Base-by-base conservation (phyloP, 208 protist genomes). In the Leptomonas pyrrhocoris region DNA sequence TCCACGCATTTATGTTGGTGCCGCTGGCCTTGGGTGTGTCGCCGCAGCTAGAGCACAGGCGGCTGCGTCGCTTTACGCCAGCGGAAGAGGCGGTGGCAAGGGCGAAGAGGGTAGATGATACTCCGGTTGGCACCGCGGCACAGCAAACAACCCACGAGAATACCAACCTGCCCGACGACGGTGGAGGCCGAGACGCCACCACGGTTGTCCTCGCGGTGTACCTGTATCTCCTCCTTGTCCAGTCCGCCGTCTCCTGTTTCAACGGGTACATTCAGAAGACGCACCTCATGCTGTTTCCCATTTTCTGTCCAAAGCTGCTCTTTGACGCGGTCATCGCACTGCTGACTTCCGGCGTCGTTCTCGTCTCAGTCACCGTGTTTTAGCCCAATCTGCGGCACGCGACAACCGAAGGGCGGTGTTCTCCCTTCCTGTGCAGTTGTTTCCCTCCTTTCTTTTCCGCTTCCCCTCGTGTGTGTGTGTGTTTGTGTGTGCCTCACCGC, bases 231-330 rank as follows among this genome's bases (percentile, higher is more conserved):
- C 49, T 75, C 23, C 43, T 91, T 36, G 30, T 79, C 30, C 78
- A 88, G 56, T 83, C 79, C 1, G 71, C 85, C 1, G 34, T 86
- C 8, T 83, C 83, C 1, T 82, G 65, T 42, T 78, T 94, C 43
- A 89, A 83, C 63, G 81, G 69, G 16, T 89, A 86, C 58, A 80
- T 93, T 45, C 82, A 90, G 55, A 83, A 89, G 70, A 74, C 75
- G 0, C 92, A 96, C 73, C 68, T 96, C 11, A 94, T 96, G 92
- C 63, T 95, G 19, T 96, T 80, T 55, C 74, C 86, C n/a, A 89
- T 96, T 36, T 96, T 96, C 79, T 91, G 85, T 58, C 89, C 89
- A 0, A 86, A 90, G 48, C 69, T 92, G 34, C 62, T 96, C 9
- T 95, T 92, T 53, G 90, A 92, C 50, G 67, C 79, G 19, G 77